Percentiles rank a stretch among this genome's conserved stretches.
Conservation (phyloP, 1,139 yeast species). For the Blastobotrys serpentis region DNA sequence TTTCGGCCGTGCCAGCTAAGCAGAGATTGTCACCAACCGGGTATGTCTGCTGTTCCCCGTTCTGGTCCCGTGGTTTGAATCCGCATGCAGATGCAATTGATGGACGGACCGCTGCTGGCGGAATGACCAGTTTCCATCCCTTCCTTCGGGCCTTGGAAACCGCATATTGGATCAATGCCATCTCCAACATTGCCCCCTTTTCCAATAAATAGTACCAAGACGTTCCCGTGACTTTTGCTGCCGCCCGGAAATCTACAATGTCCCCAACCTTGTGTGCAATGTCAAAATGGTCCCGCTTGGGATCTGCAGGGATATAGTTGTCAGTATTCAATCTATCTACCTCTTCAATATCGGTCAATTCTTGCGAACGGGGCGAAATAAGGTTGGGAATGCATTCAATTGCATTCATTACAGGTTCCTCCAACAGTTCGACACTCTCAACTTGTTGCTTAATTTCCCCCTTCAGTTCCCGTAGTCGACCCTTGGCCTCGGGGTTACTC, state of each 20-base stretch:
- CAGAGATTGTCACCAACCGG: conserved; percentile 52
- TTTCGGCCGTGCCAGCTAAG: conserved; percentile 93
- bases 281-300: conserved; percentile 56
- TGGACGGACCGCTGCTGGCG: conserved; percentile 82
- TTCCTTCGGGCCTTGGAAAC: conserved; percentile 59
- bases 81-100: conserved; percentile 90
- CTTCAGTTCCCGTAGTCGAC: conserved; percentile 32
- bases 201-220: conserved; percentile 87
- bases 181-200: conserved; percentile 87
- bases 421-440: conserved; percentile 39
- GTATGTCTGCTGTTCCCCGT: conserved; percentile 84
- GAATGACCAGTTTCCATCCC: conserved; percentile 72
- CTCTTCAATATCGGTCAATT: conserved; percentile 47
- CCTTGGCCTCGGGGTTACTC: conserved; percentile 20
- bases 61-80: conserved; percentile 87
- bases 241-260: conserved; percentile 67
- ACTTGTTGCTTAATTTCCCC: conserved; percentile 43
- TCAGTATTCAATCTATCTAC: conserved; percentile 29
- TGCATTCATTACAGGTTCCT: conserved; percentile 39
- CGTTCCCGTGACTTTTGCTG: conserved; percentile 74
- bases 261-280: conserved; percentile 58
- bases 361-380: conserved; percentile 48
- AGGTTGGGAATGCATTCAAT: conserved; percentile 68
- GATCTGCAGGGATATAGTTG: conserved; percentile 21
- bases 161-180: conserved; percentile 82